Percentiles rank a stretch among this genome's conserved stretches.
Conservation (phyloP, 495 filamentous ascomycete genomes). For the Clohesyomyces aquaticus region DNA sequence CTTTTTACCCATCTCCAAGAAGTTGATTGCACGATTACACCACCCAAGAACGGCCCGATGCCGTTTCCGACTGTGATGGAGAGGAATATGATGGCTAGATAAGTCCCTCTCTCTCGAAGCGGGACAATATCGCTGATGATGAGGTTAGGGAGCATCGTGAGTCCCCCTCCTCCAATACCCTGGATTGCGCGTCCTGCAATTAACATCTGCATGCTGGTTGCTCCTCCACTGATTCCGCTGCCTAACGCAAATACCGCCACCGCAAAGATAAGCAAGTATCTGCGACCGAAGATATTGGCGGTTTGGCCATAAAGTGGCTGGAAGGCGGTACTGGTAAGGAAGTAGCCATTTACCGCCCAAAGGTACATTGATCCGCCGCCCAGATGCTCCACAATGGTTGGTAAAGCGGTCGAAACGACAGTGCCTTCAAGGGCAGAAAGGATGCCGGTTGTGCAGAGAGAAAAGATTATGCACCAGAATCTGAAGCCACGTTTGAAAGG, state of each 20-base stretch:
- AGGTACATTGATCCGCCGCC: slow-evolving; percentile 47
- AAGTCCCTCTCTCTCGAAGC: slow-evolving; percentile 9
- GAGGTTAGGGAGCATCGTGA: slow-evolving; percentile 45
- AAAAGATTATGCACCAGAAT: slow-evolving; percentile 51
- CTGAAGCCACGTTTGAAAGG: not conserved
- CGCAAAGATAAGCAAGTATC: slow-evolving; percentile 20
- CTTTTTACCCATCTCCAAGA: slow-evolving; percentile 18
- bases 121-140: slow-evolving; percentile 46
- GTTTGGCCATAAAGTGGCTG: slow-evolving; percentile 35
- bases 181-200: slow-evolving; percentile 49
- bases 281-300: slow-evolving; percentile 35
- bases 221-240: slow-evolving; percentile 34
- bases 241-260: slow-evolving; percentile 35
- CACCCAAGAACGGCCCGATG: slow-evolving; percentile 9
- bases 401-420: slow-evolving; percentile 52
- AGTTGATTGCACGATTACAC: not conserved
- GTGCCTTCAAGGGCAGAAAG: slow-evolving; percentile 50
- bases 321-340: slow-evolving; percentile 43
- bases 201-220: slow-evolving; percentile 23
- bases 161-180: slow-evolving; percentile 47
- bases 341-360: slow-evolving; percentile 52
- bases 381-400: slow-evolving; percentile 48
- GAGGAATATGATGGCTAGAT: not conserved
- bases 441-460: slow-evolving; percentile 47
- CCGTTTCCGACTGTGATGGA: not conserved